Evolutionary conservation across 2,329 filamentous ascomycete genomes (phyloP).

Genomic region (Aspergillaceae sp.): DNA sequence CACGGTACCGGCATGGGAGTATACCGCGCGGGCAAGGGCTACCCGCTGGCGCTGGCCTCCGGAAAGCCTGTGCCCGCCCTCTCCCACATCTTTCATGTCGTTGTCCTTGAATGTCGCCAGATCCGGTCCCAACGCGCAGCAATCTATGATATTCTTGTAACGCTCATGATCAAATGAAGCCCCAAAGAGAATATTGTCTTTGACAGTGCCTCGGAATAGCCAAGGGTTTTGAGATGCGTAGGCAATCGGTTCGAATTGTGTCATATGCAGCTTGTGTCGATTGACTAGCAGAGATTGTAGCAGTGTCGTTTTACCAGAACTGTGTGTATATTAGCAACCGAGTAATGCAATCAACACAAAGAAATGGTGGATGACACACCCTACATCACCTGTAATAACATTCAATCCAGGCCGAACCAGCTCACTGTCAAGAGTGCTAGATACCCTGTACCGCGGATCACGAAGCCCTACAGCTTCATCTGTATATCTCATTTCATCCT

Average conservation of each 20-base stretch:
- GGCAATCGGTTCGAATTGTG: constrained; percentile 6
- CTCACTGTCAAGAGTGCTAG: background rate
- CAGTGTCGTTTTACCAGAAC: constrained; percentile 4
- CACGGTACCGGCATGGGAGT: constrained; percentile 47
- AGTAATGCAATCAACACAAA: background rate
- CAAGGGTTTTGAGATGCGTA: constrained; percentile 54
- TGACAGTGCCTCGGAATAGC: constrained; percentile 56
- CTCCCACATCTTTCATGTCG: constrained; percentile 52
- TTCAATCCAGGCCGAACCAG: constrained; percentile 3
- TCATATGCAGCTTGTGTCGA: background rate
- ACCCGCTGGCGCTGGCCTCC: constrained; percentile 56
- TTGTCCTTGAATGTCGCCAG: constrained; percentile 47
- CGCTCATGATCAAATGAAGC: constrained; percentile 44
- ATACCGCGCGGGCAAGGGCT: constrained; percentile 48
- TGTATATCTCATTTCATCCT: background rate
- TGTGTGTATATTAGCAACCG: constrained; percentile 1
- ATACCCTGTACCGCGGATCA: background rate
- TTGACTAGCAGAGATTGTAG: constrained; percentile 2
- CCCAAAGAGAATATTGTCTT: constrained; percentile 57
- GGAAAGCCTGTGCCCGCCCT: constrained; percentile 54
- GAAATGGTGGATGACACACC: background rate
- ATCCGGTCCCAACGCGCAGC: constrained; percentile 50
- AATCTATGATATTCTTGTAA: constrained; percentile 52
- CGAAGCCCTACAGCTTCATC: background rate
- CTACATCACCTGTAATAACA: constrained; percentile 3